phyloP scores from a whole-genome alignment of 2,329 filamentous ascomycete genomes.

The Sporothrix dimorphospora region DNA sequence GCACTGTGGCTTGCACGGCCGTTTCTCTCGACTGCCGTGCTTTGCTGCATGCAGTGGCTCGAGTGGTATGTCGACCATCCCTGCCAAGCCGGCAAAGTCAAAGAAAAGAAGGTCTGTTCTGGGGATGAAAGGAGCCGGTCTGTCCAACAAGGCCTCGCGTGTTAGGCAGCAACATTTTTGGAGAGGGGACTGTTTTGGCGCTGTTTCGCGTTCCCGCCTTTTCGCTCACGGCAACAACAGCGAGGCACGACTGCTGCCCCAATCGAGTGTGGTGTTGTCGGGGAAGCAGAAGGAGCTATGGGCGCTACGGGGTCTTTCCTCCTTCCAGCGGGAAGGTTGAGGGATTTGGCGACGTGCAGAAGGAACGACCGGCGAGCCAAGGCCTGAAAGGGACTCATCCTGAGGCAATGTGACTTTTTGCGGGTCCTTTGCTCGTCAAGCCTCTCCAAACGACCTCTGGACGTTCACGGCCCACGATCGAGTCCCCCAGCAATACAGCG shows the following conservation, averaged over 20 bases:
- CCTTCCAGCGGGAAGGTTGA: not conserved
- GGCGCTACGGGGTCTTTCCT: slow-evolving; percentile 1
- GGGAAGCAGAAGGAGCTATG: slow-evolving; percentile 14
- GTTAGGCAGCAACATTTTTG: slow-evolving; percentile 25
- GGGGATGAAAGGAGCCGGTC: not conserved
- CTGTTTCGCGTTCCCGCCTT: slow-evolving; percentile 1
- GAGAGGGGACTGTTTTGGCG: not conserved
- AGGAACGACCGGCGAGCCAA: slow-evolving; percentile 6
- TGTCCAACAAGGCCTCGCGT: slow-evolving; percentile 16
- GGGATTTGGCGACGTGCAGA: slow-evolving; percentile 16
- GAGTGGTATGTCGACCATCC: not conserved
- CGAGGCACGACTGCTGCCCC: slow-evolving; percentile 5
- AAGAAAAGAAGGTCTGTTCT: not conserved
- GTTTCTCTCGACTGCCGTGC: not conserved
- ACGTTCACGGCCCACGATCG: not conserved
- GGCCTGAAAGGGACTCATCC: not conserved
- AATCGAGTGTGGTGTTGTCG: not conserved
- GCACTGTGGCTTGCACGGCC: not conserved
- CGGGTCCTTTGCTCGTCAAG: too few species aligned
- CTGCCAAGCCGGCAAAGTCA: slow-evolving; percentile 15
- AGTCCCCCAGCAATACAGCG: not conserved
- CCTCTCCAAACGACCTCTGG: not conserved
- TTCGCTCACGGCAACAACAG: not conserved
- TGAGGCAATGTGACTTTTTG: slow-evolving; percentile 9
- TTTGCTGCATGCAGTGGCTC: not conserved